Evolutionary conservation across 2,329 filamentous ascomycete genomes (phyloP).

Genomic region (Ilyonectria destructans): DNA sequence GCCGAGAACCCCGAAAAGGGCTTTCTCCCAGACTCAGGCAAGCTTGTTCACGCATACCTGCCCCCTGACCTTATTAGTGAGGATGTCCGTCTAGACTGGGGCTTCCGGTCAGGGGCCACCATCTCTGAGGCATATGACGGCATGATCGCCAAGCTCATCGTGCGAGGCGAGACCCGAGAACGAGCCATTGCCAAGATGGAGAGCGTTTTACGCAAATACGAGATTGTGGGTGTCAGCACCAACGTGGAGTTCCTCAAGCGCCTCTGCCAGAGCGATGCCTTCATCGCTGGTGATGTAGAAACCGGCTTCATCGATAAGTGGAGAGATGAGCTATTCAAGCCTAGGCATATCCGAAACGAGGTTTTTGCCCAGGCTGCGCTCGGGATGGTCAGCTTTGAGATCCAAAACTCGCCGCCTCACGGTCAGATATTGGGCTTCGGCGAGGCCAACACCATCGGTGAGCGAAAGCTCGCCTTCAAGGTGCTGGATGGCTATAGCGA

Average conservation of each 20-base stretch:
- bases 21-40: conserved; percentile 95
- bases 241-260: conserved; percentile 98
- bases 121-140: conserved; percentile 97
- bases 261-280: conserved; percentile 85
- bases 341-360: conserved; percentile 75
- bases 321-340: conserved; percentile 82
- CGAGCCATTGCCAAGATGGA: conserved; percentile 88
- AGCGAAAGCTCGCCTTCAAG: conserved; percentile 68
- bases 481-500: conserved; percentile 75
- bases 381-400: conserved; percentile 74
- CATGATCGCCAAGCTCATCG: conserved; percentile 99
- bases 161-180: conserved; percentile 83
- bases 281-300: conserved; percentile 90
- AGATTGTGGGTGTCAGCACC: conserved; percentile 92
- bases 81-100: conserved; percentile 91
- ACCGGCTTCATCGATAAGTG: conserved; percentile 97
- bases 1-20: conserved; percentile 93
- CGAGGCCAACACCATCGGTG: conserved; percentile 56
- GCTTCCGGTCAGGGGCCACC: conserved; percentile 91
- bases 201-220: conserved; percentile 87
- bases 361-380: conserved; percentile 91
- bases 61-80: conserved; percentile 72
- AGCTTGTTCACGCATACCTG: conserved; percentile 85
- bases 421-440: conserved; percentile 72
- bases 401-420: conserved; percentile 59